Percentiles rank a stretch among this genome's conserved stretches.
Conservation (phyloP, 768 basidiomycete genomes). For the Wakefieldia striispora region DNA sequence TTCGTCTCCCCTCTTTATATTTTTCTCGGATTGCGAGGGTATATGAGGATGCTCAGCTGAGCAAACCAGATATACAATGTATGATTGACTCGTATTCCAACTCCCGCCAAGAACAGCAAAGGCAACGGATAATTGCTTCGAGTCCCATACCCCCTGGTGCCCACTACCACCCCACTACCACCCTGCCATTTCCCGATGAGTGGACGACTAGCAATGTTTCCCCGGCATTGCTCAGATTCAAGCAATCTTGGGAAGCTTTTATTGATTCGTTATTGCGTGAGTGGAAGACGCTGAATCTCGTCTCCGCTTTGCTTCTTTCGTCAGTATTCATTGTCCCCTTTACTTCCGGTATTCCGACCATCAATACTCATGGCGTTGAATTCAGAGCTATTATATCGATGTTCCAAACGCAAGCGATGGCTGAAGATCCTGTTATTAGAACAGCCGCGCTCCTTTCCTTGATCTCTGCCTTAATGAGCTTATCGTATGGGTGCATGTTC, state of each 20-base stretch:
- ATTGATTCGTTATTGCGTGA: conserved; percentile 67
- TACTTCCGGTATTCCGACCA: background rate
- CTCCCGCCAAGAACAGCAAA: conserved; percentile 14
- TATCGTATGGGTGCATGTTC: conserved; percentile 72
- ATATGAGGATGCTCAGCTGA: conserved; percentile 77
- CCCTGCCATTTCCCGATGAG: conserved; percentile 51
- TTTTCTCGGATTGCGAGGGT: conserved; percentile 75
- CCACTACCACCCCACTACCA: conserved; percentile 12
- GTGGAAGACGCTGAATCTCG: conserved; percentile 75
- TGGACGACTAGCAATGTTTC: conserved; percentile 52
- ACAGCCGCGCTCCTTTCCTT: conserved; percentile 63
- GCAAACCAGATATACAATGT: conserved; percentile 64
- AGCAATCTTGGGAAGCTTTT: conserved; percentile 65
- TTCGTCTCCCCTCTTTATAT: conserved; percentile 76
- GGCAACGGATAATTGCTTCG: conserved; percentile 8
- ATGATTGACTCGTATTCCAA: conserved; percentile 41
- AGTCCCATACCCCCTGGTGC: conserved; percentile 32
- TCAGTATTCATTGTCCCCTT: conserved; percentile 24
- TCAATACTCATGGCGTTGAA: background rate
- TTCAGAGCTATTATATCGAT: conserved; percentile 65
- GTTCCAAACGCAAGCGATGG: conserved; percentile 55
- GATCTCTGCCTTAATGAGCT: conserved; percentile 64
- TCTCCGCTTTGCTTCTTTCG: conserved; percentile 62
- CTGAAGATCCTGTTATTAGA: conserved; percentile 58
- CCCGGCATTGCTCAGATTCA: conserved; percentile 64